Percentiles rank a stretch among this genome's conserved stretches.
These are phyloP conservation scores for Diaporthe vexans DNA, from an alignment of 2,329 filamentous ascomycete genomes.

Conservation along the genomic window DNA sequence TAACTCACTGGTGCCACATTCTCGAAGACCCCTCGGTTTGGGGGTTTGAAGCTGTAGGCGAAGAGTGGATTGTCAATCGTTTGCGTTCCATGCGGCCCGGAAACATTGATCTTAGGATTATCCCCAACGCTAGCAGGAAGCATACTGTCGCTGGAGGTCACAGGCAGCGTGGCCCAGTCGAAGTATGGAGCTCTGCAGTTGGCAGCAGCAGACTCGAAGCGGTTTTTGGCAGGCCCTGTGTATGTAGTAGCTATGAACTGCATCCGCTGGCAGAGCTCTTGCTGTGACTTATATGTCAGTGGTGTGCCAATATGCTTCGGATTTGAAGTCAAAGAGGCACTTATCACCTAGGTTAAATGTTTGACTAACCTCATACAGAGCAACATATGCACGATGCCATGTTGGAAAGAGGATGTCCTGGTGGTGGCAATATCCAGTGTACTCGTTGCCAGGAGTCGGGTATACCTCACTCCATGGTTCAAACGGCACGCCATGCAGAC, in stretches of 20 bases:
- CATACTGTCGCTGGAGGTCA: conserved; percentile 59
- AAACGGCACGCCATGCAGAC: conserved; percentile 84
- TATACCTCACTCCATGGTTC: conserved; percentile 66
- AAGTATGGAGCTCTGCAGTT: conserved; percentile 71
- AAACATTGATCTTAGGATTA: conserved; percentile 59
- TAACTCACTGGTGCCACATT: conserved; percentile 68
- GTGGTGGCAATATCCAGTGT: conserved; percentile 83
- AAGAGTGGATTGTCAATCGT: conserved; percentile 74
- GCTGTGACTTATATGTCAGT: conserved; percentile 47
- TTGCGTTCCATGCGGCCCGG: conserved; percentile 69
- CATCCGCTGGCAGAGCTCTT: conserved; percentile 54
- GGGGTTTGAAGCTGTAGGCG: conserved; percentile 71
- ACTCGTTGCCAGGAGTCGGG: conserved; percentile 63
- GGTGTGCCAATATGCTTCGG: background rate
- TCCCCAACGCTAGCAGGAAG: conserved; percentile 63
- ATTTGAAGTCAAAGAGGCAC: background rate
- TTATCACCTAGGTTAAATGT: too few relatives aligned
- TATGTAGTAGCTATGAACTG: conserved; percentile 63
- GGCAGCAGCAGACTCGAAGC: conserved; percentile 65
- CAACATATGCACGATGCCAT: conserved; percentile 88
- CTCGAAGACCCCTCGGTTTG: conserved; percentile 70
- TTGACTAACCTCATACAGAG: conserved; percentile 66
- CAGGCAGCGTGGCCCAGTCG: conserved; percentile 69
- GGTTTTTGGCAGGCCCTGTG: conserved; percentile 59
- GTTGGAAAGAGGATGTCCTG: conserved; percentile 80